Base-by-base conservation (phyloP, 768 basidiomycete genomes). In the Neoboletus magnificus region DNA sequence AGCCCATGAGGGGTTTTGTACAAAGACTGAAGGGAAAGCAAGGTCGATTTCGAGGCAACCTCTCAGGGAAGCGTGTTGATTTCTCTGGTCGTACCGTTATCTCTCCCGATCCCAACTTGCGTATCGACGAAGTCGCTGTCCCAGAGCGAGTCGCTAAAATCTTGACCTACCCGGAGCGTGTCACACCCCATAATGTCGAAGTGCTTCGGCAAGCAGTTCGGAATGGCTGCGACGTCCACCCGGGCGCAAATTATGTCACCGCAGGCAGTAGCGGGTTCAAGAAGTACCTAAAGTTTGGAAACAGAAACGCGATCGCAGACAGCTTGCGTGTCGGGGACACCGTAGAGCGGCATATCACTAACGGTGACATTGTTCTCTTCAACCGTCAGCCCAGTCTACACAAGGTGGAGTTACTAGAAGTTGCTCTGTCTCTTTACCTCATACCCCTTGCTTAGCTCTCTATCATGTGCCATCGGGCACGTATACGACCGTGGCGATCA, bases 361-460 rank as follows among this genome's bases (percentile, higher is more conserved):
- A 99, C 68, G 94, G 95, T 37, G 97, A 99, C 69, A 86, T 99
- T 58, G 93, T 97, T 2, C 76, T 99, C 37, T 99, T 99, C 77
- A 99, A 99, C 74, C 93, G 97, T 55, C 97, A 99, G 66, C 97
- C 97, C 6, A 94, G 92, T 84, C 77, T 99, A 70, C 97, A 99
- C 73, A 98, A 94, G 75, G 91, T 90, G 30, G 32, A 73, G 54
- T 56, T 4, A 0, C 32, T 41, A 18, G 37, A 25, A 36, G 9
- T 55, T 16, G 23, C 22, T 56, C 5, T 2, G 4, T 44, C 6
- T 58, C 22, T 6, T 44, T 20, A 4, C 42, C 48, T 56, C 42
- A 58, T 56, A 32, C 60, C 56, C 16, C 33, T 23, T 43, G n/a
- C 2, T 35, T 52, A 92, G 89, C 79, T 99, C 18, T 98, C 97